Conservation (phyloP, 2,329 filamentous ascomycete genomes). For the Stachybotrys elegans region DNA sequence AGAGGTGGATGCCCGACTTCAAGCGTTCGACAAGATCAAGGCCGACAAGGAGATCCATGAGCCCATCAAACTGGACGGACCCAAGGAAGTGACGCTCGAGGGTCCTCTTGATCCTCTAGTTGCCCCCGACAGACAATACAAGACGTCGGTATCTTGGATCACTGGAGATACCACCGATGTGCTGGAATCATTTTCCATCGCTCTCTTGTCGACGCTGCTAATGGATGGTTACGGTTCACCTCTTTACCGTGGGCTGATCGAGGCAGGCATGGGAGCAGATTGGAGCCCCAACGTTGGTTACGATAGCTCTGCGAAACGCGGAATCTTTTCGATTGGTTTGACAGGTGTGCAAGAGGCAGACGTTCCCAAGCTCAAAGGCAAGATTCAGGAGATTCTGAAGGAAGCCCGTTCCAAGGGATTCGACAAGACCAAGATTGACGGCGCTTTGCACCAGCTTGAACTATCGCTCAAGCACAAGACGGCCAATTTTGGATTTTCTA, state of each 20-base stretch:
- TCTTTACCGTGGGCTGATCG: conserved; percentile 81
- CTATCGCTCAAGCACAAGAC: conserved; percentile 95
- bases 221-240: conserved; percentile 96
- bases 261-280: conserved; percentile 83
- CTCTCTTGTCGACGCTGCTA: conserved; percentile 75
- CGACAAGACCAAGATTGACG: conserved; percentile 84
- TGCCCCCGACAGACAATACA: conserved; percentile 80
- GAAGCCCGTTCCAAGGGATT: conserved; percentile 74
- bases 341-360: conserved; percentile 83
- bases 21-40: conserved; percentile 64
- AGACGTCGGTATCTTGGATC: conserved; percentile 91
- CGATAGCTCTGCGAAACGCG: conserved; percentile 69
- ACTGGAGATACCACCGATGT: conserved; percentile 78
- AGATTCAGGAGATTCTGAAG: conserved; percentile 66
- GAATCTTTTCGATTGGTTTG: conserved; percentile 85
- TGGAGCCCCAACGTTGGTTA: conserved; percentile 95
- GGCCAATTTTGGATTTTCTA: conserved; percentile 85
- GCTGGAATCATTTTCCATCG: conserved; percentile 82
- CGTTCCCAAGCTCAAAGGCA: conserved; percentile 69
- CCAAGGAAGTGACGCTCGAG: conserved; percentile 63
- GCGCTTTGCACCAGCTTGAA: conserved; percentile 89
- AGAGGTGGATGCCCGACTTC: conserved; percentile 71
- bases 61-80: conserved; percentile 68
- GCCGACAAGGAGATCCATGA: conserved; percentile 69
- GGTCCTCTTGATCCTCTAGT: conserved; percentile 86